Conservation (phyloP, 768 basidiomycete genomes). For the Agrocybe chaxingu region DNA sequence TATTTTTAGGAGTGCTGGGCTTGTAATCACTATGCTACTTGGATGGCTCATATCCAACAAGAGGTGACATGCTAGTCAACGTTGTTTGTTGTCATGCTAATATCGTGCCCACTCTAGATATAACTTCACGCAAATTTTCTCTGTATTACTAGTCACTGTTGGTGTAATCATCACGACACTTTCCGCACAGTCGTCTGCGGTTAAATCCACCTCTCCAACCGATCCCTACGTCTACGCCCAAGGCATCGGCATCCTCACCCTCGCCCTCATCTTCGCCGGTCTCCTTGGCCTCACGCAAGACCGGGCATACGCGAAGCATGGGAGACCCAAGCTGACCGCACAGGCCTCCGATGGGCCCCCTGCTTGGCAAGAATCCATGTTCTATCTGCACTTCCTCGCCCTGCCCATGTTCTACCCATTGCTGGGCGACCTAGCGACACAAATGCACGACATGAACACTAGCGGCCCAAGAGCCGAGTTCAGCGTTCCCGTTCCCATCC, state of each 20-base stretch:
- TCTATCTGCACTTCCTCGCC: slow-evolving; percentile 82
- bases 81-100: slow-evolving; percentile 15
- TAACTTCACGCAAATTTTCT: slow-evolving; percentile 50
- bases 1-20: slow-evolving; percentile 86
- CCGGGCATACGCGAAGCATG: slow-evolving; percentile 57
- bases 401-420: slow-evolving; percentile 75
- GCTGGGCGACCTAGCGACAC: slow-evolving; percentile 45
- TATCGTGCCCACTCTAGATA: slow-evolving; percentile 12
- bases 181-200: slow-evolving; percentile 52
- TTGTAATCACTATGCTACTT: slow-evolving; percentile 79
- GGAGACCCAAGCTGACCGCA: slow-evolving; percentile 20
- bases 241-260: slow-evolving; percentile 70
- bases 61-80: slow-evolving; percentile 24
- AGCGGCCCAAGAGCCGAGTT: slow-evolving; percentile 32
- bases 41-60: slow-evolving; percentile 68
- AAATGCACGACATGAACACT: slow-evolving; percentile 40
- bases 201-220: slow-evolving; percentile 12
- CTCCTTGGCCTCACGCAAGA: slow-evolving; percentile 86
- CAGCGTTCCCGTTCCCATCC: slow-evolving; percentile 22
- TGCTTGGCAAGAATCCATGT: slow-evolving; percentile 88
- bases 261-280: slow-evolving; percentile 79
- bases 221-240: slow-evolving; percentile 49
- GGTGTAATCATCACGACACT: slow-evolving; percentile 82
- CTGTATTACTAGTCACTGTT: slow-evolving; percentile 76
- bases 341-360: slow-evolving; percentile 12